phyloP scores from a whole-genome alignment of 1,284 basidiomycete species.

The Puccinia horiana region DNA sequence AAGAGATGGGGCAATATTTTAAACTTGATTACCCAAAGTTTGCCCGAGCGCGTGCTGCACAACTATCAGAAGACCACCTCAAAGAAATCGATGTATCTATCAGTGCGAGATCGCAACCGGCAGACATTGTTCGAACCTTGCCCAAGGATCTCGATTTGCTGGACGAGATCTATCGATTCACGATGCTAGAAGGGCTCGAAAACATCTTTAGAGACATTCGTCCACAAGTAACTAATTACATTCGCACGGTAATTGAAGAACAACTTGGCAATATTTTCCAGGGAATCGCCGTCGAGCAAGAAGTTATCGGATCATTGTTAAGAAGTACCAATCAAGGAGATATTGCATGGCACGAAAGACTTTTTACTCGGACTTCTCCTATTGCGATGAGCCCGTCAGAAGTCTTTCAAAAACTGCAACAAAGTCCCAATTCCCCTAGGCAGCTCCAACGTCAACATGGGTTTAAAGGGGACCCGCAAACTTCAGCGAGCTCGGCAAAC shows the following conservation, averaged over 20 bases:
- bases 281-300: background rate
- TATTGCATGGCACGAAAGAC: background rate
- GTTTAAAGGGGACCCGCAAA: too few relatives aligned
- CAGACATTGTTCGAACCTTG: background rate
- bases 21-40: too few relatives aligned
- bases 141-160: slow-evolving; percentile 9
- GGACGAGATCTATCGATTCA: background rate
- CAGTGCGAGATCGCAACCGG: too few relatives aligned
- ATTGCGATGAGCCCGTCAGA: background rate
- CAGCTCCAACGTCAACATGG: background rate
- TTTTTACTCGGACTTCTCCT: background rate
- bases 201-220: background rate
- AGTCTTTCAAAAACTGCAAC: background rate
- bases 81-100: background rate
- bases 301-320: background rate
- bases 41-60: background rate
- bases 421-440: background rate
- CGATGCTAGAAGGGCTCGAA: background rate
- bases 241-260: background rate
- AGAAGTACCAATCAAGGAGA: background rate
- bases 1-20: background rate
- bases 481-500: too few relatives aligned
- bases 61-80: background rate
- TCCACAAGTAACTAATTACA: background rate
- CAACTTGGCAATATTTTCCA: background rate